Conservation (phyloP, 1,284 basidiomycete species). For the Ustilago hordei region DNA sequence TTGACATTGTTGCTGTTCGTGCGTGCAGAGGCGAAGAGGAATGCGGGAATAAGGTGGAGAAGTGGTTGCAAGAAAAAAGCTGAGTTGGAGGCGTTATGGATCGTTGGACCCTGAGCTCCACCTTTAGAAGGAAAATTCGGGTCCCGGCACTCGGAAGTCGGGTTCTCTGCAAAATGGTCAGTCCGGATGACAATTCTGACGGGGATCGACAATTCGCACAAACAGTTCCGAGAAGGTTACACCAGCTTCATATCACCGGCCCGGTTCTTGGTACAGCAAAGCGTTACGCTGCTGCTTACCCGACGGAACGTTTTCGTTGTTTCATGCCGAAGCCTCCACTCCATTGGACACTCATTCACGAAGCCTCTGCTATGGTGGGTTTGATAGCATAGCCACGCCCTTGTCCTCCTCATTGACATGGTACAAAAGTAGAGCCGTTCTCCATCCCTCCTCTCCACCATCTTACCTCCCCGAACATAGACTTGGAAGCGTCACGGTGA, state of each 20-base stretch:
- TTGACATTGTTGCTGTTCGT: slow-evolving; percentile 22
- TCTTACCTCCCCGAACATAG: neutral
- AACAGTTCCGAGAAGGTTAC: neutral
- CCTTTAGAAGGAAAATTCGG: neutral
- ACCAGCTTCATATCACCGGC: neutral
- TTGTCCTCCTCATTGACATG: neutral
- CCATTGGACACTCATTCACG: neutral
- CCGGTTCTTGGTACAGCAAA: neutral
- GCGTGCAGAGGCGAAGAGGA: neutral
- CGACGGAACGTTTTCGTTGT: neutral
- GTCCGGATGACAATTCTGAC: slow-evolving; percentile 19
- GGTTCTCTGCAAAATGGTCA: slow-evolving; percentile 7
- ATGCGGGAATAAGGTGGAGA: neutral
- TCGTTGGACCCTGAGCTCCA: slow-evolving; percentile 19
- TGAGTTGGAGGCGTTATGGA: slow-evolving; percentile 8
- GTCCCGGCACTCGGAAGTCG: slow-evolving; percentile 13
- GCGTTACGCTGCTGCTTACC: slow-evolving; percentile 11
- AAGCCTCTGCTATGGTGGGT: neutral
- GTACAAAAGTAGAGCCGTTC: slow-evolving; percentile 5
- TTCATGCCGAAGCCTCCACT: slow-evolving; percentile 14
- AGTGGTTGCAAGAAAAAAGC: slow-evolving; percentile 6
- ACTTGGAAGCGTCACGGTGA: neutral
- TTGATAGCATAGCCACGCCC: neutral
- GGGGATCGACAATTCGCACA: neutral
- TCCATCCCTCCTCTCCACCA: neutral